Percentiles rank a stretch among this genome's conserved stretches.
Evolutionary conservation across 495 filamentous ascomycete species (phyloP).

Genomic region (Daldinia childiae): DNA sequence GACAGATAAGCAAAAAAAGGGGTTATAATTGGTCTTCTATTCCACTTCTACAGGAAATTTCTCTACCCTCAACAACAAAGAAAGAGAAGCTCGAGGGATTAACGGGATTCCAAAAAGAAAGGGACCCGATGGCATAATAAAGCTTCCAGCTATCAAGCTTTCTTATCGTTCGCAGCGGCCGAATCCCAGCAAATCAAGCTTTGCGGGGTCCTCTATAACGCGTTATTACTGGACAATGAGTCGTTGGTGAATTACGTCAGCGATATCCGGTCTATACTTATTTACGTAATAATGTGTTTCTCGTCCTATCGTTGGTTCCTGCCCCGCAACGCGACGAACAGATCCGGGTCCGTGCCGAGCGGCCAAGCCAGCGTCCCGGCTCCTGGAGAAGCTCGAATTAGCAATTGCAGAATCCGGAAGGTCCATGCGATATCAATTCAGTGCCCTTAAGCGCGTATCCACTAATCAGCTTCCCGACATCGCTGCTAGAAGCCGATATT

Average conservation of each 20-base stretch:
- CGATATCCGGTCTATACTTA: slow-evolving; percentile 32
- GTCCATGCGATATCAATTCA: slow-evolving; percentile 30
- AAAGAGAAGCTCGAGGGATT: neutral
- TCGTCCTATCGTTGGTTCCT: slow-evolving; percentile 22
- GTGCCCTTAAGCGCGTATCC: neutral
- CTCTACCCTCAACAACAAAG: neutral
- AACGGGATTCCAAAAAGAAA: neutral
- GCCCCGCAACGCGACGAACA: slow-evolving; percentile 44
- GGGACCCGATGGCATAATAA: slow-evolving; percentile 21
- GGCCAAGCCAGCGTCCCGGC: slow-evolving; percentile 20
- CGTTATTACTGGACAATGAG: slow-evolving; percentile 35
- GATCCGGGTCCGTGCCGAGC: slow-evolving; percentile 19
- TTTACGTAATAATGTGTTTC: slow-evolving; percentile 33
- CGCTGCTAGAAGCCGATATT: slow-evolving; percentile 13
- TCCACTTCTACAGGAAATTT: slow-evolving; percentile 15
- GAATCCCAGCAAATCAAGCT: slow-evolving; percentile 22
- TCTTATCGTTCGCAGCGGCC: slow-evolving; percentile 34
- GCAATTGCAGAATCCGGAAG: slow-evolving; percentile 33
- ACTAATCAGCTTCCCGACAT: slow-evolving; percentile 34
- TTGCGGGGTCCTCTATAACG: slow-evolving; percentile 38
- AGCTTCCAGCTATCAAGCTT: slow-evolving; percentile 7
- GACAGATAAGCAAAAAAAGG: slow-evolving; percentile 3
- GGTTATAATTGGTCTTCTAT: neutral
- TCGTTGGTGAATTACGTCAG: slow-evolving; percentile 36
- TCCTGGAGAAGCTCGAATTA: slow-evolving; percentile 29